Evolutionary conservation across 495 filamentous ascomycete species (phyloP).

Genomic region (Neurospora tetrasperma): DNA sequence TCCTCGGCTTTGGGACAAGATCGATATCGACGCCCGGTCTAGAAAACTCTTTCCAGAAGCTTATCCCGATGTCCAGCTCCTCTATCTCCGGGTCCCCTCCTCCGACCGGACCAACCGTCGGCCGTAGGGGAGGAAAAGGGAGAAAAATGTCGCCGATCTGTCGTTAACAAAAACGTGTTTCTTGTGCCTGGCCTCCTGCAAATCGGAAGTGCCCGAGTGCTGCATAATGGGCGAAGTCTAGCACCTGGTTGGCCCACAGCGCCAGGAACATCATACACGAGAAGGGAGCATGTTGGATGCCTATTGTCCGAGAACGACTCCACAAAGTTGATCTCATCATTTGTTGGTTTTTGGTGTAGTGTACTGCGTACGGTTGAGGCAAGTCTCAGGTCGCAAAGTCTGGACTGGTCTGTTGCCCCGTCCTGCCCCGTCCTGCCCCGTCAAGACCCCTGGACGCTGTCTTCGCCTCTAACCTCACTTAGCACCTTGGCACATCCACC

Average conservation of each 20-base stretch:
- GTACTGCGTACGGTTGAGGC: not conserved
- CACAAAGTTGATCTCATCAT: not conserved
- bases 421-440: not conserved
- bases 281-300: not conserved
- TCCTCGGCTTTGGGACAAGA: not conserved
- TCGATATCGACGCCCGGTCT: not conserved
- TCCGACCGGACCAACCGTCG: not conserved
- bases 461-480: not conserved
- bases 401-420: not conserved
- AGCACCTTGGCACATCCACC: not conserved
- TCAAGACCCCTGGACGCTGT: not conserved
- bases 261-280: not conserved
- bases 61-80: not conserved
- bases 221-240: not conserved
- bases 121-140: not conserved
- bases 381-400: not conserved
- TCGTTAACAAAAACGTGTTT: not conserved
- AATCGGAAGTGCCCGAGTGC: not conserved
- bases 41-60: not conserved
- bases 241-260: not conserved
- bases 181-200: not conserved
- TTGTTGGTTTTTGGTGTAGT: not conserved
- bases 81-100: not conserved
- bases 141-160: not conserved
- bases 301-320: not conserved